Evolutionary conservation across 345 rosid genomes (phyloP).

Genomic region (Noccaea bulbosa): DNA sequence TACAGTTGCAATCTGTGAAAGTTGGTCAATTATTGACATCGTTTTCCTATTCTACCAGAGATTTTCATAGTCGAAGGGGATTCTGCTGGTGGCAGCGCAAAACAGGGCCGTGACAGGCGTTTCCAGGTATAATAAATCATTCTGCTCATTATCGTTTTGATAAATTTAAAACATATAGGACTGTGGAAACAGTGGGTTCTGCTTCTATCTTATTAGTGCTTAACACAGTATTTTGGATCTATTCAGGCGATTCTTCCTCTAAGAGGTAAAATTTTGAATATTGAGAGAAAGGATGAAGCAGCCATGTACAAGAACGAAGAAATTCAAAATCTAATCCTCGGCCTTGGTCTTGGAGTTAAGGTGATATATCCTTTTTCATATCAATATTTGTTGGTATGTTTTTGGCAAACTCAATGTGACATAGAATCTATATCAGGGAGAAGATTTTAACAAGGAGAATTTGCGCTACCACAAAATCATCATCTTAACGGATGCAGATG

Average conservation of each 20-base stretch:
- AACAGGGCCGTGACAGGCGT: slow-evolving; percentile 98
- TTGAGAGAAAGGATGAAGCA: slow-evolving; percentile 94
- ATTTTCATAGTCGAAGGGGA: slow-evolving; percentile 99
- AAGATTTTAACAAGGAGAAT: slow-evolving; percentile 82
- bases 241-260: slow-evolving; percentile 96
- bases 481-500: slow-evolving; percentile 98
- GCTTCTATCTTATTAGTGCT: neutral
- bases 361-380: slow-evolving; percentile 44
- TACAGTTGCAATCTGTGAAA: slow-evolving; percentile 12
- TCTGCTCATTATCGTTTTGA: slow-evolving; percentile 13
- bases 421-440: slow-evolving; percentile 64
- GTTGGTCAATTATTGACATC: slow-evolving; percentile 9
- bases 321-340: slow-evolving; percentile 94
- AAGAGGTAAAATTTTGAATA: slow-evolving; percentile 92
- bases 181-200: slow-evolving; percentile 14
- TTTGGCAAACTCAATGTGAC: slow-evolving; percentile 16
- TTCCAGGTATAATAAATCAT: slow-evolving; percentile 62
- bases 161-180: neutral
- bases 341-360: slow-evolving; percentile 97
- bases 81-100: slow-evolving; percentile 99
- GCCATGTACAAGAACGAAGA: slow-evolving; percentile 99
- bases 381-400: neutral
- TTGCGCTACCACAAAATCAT: slow-evolving; percentile 93
- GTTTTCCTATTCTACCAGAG: slow-evolving; percentile 49
- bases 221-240: slow-evolving; percentile 25